Evolutionary conservation across 208 protist genomes (phyloP).

Genomic region (Porcisia deanei): DNA sequence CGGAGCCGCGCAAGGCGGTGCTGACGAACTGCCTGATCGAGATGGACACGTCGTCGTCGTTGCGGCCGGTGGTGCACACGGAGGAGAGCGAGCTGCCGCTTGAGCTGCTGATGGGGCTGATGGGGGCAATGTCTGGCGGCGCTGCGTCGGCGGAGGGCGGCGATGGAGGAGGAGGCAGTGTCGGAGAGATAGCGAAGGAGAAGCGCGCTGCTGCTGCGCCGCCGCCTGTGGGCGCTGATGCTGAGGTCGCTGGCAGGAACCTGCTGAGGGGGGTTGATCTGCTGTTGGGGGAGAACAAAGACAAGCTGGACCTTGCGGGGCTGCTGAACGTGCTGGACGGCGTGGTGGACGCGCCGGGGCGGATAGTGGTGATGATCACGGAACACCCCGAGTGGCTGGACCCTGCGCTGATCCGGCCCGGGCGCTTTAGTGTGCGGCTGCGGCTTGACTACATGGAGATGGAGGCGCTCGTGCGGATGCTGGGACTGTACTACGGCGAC

Average conservation of each 20-base stretch:
- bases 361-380: conserved; percentile 90
- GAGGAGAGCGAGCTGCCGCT: conserved; percentile 25
- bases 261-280: conserved; percentile 16
- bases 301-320: conserved; percentile 83
- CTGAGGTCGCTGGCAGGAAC: conserved; percentile 3
- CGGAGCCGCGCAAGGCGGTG: conserved; percentile 2
- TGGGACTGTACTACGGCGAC: conserved; percentile 80
- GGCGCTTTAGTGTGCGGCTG: conserved; percentile 75
- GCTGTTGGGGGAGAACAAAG: conserved; percentile 29
- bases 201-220: background rate
- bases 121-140: background rate
- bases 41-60: conserved; percentile 33
- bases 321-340: conserved; percentile 91
- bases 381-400: conserved; percentile 87
- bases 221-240: conserved; percentile 1
- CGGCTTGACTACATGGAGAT: conserved; percentile 73
- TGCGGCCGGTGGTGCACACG: conserved; percentile 9
- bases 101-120: conserved; percentile 19
- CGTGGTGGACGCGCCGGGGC: conserved; percentile 83
- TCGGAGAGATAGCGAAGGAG: background rate
- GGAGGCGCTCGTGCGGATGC: conserved; percentile 57
- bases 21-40: conserved; percentile 31
- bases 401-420: conserved; percentile 86
- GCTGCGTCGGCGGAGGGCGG: background rate
- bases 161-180: background rate